These are phyloP conservation scores for Helicocarpus griseus DNA, from an alignment of 2,329 filamentous ascomycete species.

Conservation along the genomic window DNA sequence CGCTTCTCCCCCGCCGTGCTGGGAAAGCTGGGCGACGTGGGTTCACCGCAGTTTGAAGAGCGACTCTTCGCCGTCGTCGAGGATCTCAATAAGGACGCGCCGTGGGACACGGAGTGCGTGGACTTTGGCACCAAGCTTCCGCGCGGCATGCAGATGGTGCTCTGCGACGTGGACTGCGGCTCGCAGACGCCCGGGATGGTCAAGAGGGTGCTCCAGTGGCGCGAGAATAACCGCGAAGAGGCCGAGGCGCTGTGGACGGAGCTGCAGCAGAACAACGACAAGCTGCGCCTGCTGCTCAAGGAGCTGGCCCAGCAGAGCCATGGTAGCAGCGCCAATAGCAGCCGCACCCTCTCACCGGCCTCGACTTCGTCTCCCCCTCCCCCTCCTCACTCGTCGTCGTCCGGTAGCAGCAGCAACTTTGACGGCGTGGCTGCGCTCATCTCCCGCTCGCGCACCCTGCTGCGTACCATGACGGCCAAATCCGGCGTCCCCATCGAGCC, in stretches of 20 bases:
- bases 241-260: conserved; percentile 63
- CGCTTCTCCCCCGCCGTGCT: conserved; percentile 82
- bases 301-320: conserved; percentile 30
- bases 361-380: not conserved
- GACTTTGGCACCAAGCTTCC: conserved; percentile 65
- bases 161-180: conserved; percentile 95
- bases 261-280: conserved; percentile 65
- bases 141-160: conserved; percentile 63
- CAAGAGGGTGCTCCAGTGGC: conserved; percentile 79
- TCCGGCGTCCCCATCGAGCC: conserved; percentile 86
- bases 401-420: conserved; percentile 39
- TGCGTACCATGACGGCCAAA: conserved; percentile 64
- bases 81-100: conserved; percentile 36
- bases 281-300: conserved; percentile 55
- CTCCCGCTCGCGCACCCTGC: conserved; percentile 45
- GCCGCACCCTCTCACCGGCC: not conserved
- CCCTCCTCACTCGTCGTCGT: not conserved
- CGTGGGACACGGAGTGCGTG: conserved; percentile 72
- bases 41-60: conserved; percentile 55
- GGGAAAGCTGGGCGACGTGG: conserved; percentile 55
- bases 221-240: conserved; percentile 52
- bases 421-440: conserved; percentile 44
- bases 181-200: conserved; percentile 94
- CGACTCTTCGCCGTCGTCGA: conserved; percentile 59
- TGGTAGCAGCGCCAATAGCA: not conserved